Evolutionary conservation across 2,329 filamentous ascomycete species (phyloP).

Genomic region (Fusarium sarcochroum): DNA sequence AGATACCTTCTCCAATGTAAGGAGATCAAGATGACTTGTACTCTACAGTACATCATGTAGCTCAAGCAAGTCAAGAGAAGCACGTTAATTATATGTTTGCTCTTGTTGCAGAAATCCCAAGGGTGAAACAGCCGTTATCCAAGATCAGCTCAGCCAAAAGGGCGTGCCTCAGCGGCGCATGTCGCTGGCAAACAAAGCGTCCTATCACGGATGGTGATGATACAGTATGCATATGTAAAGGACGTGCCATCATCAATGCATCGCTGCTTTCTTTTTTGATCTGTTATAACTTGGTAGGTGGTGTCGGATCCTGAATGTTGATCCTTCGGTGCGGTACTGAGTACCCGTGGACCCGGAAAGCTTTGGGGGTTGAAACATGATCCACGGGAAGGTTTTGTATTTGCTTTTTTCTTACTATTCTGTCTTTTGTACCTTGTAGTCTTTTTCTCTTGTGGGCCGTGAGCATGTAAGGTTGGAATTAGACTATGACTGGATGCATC

Average conservation of each 20-base stretch:
- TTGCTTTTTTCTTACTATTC: slow-evolving; percentile 6
- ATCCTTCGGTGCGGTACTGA: background rate
- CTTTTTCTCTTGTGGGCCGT: background rate
- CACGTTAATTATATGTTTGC: background rate
- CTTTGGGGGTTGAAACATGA: background rate
- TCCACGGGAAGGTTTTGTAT: slow-evolving; percentile 1
- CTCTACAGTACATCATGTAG: background rate
- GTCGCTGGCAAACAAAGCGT: background rate
- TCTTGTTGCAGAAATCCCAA: background rate
- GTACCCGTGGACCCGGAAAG: background rate
- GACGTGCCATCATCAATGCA: slow-evolving; percentile 6
- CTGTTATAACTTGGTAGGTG: background rate
- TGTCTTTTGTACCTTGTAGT: background rate
- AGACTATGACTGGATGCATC: no score
- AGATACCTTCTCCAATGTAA: background rate
- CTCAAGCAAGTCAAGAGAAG: background rate
- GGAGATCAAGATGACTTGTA: background rate
- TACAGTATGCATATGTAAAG: slow-evolving; percentile 3
- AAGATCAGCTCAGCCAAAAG: background rate
- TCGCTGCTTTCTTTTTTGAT: background rate
- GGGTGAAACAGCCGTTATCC: background rate
- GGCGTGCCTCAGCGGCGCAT: slow-evolving; percentile 16
- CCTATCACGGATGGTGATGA: background rate
- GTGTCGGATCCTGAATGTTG: background rate
- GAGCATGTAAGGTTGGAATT: background rate